These are phyloP conservation scores for Monosporascus sp. DNA, from an alignment of 2,329 filamentous ascomycete genomes.

Conservation along the genomic window DNA sequence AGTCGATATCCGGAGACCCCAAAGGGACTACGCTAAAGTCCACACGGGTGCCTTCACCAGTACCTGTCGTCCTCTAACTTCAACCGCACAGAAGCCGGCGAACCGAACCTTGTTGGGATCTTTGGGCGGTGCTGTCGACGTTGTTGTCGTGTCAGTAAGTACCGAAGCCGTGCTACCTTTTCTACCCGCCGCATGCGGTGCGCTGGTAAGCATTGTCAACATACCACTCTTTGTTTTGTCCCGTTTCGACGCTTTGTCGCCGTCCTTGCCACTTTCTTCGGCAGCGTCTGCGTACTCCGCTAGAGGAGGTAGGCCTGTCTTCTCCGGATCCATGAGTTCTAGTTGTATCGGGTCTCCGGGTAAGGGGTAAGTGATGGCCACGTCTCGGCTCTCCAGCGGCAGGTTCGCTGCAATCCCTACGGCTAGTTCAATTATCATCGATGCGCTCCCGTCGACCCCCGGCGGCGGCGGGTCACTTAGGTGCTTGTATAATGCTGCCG, in stretches of 20 bases:
- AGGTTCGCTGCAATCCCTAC: slow-evolving; percentile 81
- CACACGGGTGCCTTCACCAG: slow-evolving; percentile 72
- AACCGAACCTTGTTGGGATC: slow-evolving; percentile 60
- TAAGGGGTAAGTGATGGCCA: slow-evolving; percentile 78
- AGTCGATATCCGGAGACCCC: too few relatives aligned
- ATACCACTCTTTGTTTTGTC: slow-evolving; percentile 46
- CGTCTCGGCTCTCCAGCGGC: slow-evolving; percentile 85
- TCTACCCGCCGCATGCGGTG: slow-evolving; percentile 22
- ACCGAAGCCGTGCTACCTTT: slow-evolving; percentile 30
- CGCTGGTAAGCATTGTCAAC: slow-evolving; percentile 29
- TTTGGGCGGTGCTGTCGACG: slow-evolving; percentile 31
- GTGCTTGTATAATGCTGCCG: slow-evolving; percentile 64
- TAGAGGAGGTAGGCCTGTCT: slow-evolving; percentile 60
- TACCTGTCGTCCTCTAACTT: slow-evolving; percentile 71
- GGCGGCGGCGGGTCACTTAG: slow-evolving; percentile 70
- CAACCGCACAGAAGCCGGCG: slow-evolving; percentile 67
- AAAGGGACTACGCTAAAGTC: slow-evolving; percentile 34
- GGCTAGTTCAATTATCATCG: slow-evolving; percentile 89
- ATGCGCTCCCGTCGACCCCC: slow-evolving; percentile 80
- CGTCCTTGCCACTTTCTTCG: slow-evolving; percentile 31
- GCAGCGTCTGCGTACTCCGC: slow-evolving; percentile 33
- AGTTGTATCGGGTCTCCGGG: slow-evolving; percentile 67
- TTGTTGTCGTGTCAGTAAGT: slow-evolving; percentile 35
- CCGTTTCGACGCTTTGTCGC: slow-evolving; percentile 30
- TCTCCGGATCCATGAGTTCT: slow-evolving; percentile 81